Conservation (phyloP, 345 rosid genomes). For the Orychophragmus violaceus region DNA sequence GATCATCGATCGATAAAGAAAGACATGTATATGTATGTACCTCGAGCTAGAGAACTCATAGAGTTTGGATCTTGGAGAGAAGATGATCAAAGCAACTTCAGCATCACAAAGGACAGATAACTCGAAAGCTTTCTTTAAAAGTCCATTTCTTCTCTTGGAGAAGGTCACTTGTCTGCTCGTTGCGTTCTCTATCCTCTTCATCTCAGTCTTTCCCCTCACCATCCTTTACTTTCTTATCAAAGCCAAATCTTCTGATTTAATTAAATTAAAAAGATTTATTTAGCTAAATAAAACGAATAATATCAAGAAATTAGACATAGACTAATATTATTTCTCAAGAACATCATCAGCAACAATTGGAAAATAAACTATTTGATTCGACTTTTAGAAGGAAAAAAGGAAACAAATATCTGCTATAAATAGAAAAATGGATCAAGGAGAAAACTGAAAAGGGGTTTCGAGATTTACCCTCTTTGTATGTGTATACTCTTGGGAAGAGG, state of each 20-base stretch:
- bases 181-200: slow-evolving; percentile 83
- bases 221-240: slow-evolving; percentile 25
- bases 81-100: slow-evolving; percentile 71
- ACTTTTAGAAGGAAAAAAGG: background rate
- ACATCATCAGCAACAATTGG: background rate
- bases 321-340: background rate
- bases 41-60: slow-evolving; percentile 67
- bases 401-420: slow-evolving; percentile 24
- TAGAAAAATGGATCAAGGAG: slow-evolving; percentile 26
- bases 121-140: slow-evolving; percentile 76
- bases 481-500: slow-evolving; percentile 3
- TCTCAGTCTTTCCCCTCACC: slow-evolving; percentile 85
- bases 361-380: background rate
- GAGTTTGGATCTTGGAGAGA: slow-evolving; percentile 73
- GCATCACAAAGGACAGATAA: slow-evolving; percentile 82
- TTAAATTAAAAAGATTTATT: background rate
- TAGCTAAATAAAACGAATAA: background rate
- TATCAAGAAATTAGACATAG: background rate
- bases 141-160: slow-evolving; percentile 75
- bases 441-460: slow-evolving; percentile 16
- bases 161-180: slow-evolving; percentile 88
- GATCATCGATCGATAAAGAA: background rate
- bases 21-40: slow-evolving; percentile 18
- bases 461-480: slow-evolving; percentile 14
- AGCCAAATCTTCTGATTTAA: background rate